Base-by-base conservation (phyloP, 768 basidiomycete species). In the Terana coerulea region DNA sequence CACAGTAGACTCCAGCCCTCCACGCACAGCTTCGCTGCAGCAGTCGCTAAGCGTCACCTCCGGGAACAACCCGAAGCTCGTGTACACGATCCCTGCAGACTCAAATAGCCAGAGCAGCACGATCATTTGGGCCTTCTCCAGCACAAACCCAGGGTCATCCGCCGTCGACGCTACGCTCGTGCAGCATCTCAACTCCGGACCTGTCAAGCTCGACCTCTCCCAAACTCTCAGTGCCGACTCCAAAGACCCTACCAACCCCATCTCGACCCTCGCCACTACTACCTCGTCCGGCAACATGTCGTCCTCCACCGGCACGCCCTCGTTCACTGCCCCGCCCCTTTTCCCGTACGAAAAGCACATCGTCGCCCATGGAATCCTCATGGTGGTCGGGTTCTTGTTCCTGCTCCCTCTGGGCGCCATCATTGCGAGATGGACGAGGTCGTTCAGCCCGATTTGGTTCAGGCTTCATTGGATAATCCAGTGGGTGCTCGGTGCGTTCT, bases 61-160 rank as follows among this genome's bases (percentile, higher is more conserved):
- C 9, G 74, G 75, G 11, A 62, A 69, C 7, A 71, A 68, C 37
- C 74, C 78, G 3, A 67, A 70, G 28, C 72, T 81, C 40, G 76
- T 70, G 0, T 85, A 72, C 56, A 75, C 75, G 6, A 72, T 84
- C 48, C 72, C 76, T 15, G 76, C 74, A 6, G 73, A 77, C 47
- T 71, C 72, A 54, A n/a, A n/a, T n/a, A 67, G 55, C 19, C 75
- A 75, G 56, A 47, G 62, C 8, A 25, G 29, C 31, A 33, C n/a
- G 17, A 58, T 88, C 51, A 84, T 90, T 41, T 88, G 72, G 66
- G 86, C 84, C 4, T 82, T 78, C 58, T 75, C 80, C 12, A 67
- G 62, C 4, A 67, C 60, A 1, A 72, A 74, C 19, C 86, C 86
- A 3, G 63, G 61, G n/a, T 74, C 74, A 14, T 65, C 73, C 0